These are phyloP conservation scores for Trifolium fragiferum DNA, from an alignment of 306 rosid genomes.

Conservation along the genomic window DNA sequence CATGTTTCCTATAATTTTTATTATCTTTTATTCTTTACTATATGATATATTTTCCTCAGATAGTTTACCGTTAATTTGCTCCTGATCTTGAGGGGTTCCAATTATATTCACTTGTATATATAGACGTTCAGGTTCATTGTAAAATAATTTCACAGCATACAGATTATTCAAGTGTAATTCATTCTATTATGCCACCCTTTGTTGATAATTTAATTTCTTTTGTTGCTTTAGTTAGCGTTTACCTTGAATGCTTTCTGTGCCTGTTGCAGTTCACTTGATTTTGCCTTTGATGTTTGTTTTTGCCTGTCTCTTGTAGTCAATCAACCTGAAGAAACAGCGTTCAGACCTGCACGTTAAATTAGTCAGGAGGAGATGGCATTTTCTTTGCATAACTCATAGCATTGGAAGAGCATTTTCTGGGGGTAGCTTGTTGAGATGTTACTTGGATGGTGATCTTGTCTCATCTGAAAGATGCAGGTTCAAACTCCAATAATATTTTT, in stretches of 20 bases:
- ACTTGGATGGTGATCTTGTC: constrained; percentile 87
- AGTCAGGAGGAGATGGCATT: constrained; percentile 87
- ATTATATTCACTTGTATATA: constrained; percentile 4
- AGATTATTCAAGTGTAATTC: constrained; percentile 20
- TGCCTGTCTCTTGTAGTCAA: constrained; percentile 60
- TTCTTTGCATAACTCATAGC: constrained; percentile 90
- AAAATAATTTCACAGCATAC: background rate
- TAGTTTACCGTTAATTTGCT: background rate
- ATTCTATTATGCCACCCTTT: constrained; percentile 17
- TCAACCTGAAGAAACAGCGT: constrained; percentile 81
- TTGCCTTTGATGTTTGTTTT: constrained; percentile 36
- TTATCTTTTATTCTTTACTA: background rate
- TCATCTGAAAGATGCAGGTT: constrained; percentile 99
- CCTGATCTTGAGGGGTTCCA: constrained; percentile 20
- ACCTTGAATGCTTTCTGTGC: constrained; percentile 4
- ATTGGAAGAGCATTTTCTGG: constrained; percentile 98
- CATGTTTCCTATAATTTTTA: background rate
- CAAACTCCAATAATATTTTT: constrained; percentile 32
- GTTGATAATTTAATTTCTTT: constrained; percentile 16
- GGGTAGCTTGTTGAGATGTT: constrained; percentile 91
- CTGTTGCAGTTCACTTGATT: constrained; percentile 33
- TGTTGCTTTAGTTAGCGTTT: constrained; percentile 38
- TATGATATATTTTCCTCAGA: constrained; percentile 9
- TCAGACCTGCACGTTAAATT: constrained; percentile 70
- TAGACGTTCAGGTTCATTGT: background rate